Base-by-base conservation (phyloP, 768 basidiomycete species). In the Tylopilus sp. region DNA sequence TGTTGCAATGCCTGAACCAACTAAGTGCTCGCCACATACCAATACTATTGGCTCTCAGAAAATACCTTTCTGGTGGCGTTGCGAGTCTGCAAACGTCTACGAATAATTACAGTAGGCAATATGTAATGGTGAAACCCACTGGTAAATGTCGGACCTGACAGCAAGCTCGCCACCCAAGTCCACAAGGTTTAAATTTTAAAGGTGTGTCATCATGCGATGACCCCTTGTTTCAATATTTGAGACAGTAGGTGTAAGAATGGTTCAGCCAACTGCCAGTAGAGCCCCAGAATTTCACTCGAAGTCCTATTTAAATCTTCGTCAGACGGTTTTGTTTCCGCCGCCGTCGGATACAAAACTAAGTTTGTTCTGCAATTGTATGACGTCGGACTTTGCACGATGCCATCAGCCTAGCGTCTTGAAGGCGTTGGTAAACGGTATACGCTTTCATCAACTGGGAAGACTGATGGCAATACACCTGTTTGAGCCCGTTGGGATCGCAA, bases 311-410 rank as follows among this genome's bases (percentile, higher is more conserved):
- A 50, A 30, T 40, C 44, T 7, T 44, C 23, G 38, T 38, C 48
- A 39, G 46, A 25, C 17, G 11, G 12, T 47, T n/a, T 54, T 46
- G 12, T 47, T n/a, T 54, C 52, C 54, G 54, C 40, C 52, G 52
- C 44, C 40, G 5, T 53, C 51, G 51, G 50, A 11, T 40, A 31
- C 46, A 13, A n/a, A 28, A 15, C 6, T 22, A 35, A 5, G 33
- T 50, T 17, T 41, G 15, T 31, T n/a, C 31, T 13, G 18, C 22
- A 21, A 44, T 28, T 7, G 28, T n/a, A 36, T 20, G 10, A 26
- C 5, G 42, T 28, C 35, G 33, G 42, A 36, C 22, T 38, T 45
- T 15, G 26, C 21, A 25, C 20, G 33, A 40, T 47, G 17, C 44
- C 50, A 51, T 28, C n/a, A 22, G 13, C 7, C 7, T 40, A 31